Base-by-base conservation (phyloP, 495 filamentous ascomycete species). In the Trichoderma virens region DNA sequence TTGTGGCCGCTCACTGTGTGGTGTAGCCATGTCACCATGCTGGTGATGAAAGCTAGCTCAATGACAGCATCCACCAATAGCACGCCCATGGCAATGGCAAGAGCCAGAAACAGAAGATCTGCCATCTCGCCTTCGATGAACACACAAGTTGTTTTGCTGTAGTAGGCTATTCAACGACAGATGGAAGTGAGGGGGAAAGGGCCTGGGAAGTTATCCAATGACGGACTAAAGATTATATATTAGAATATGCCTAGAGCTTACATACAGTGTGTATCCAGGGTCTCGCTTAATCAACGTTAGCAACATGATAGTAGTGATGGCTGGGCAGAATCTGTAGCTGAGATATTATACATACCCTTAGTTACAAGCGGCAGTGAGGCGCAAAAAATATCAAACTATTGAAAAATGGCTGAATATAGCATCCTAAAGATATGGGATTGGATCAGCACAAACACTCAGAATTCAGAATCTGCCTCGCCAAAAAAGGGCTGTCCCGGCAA, bases 1-100 rank as follows among this genome's bases (percentile, higher is more conserved):
- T 73, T 69, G 13, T n/a, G n/a, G n/a, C 79, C 74, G 25, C 70
- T 67, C 43, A 73, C 74, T 23, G 65, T 70, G 30, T 66, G 62
- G 66, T 82, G 76, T 3, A 83, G 64, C 68, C 79, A 84, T 7
- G 71, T 70, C 31, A 81, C 78, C 75, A 78, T 82, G 67, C 71
- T 75, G 41, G 75, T 80, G 60, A 82, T 75, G 43, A 84, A 72
- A n/a, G 71, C 69, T 34, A 81, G 51, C 63, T 78, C 75, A 67
- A 82, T 75, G 67, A 75, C 71, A 1, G 71, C 74, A 61, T 81
- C 78, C 34, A 79, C 69, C 67, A 72, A 70, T 30, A 81, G 71
- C 16, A 79, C 59, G 35, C 70, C 69, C 41, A 79, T 45, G 43
- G 75, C 70, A 62, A 67, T 63, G 61, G 69, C 67, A 45, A 74